Conservation (phyloP, 2,329 filamentous ascomycete species). For the Endoconidiophora laricicola region DNA sequence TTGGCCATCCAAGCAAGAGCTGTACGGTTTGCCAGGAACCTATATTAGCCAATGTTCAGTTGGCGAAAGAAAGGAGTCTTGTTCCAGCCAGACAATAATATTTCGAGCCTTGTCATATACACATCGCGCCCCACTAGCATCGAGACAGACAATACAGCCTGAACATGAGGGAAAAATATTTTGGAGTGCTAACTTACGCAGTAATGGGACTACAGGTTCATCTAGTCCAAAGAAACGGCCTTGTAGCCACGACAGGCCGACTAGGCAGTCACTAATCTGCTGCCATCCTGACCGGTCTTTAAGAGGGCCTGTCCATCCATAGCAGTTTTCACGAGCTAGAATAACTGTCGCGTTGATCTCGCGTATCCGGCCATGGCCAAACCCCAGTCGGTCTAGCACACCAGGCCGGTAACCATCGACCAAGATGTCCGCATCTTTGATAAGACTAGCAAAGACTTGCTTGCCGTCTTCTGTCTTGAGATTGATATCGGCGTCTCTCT, state of each 20-base stretch:
- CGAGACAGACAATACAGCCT: too few species aligned
- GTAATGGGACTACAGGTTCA: constrained; percentile 49
- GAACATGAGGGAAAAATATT: background rate
- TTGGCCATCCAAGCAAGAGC: too few species aligned
- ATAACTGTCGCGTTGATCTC: constrained; percentile 26
- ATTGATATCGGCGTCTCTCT: constrained; percentile 47
- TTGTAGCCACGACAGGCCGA: constrained; percentile 44
- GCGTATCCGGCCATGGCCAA: constrained; percentile 15
- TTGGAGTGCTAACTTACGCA: constrained; percentile 27
- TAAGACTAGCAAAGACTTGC: constrained; percentile 37
- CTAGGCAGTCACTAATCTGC: constrained; percentile 47
- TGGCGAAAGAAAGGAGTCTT: too few species aligned
- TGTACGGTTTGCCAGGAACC: too few species aligned
- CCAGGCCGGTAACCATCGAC: constrained; percentile 54
- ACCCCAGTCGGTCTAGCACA: constrained; percentile 26
- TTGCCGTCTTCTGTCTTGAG: constrained; percentile 39
- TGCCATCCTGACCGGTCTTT: constrained; percentile 50
- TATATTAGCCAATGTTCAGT: too few species aligned
- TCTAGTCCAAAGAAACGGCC: constrained; percentile 42
- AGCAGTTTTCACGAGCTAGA: constrained; percentile 57
- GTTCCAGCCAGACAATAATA: too few species aligned
- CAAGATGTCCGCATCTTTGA: constrained; percentile 47
- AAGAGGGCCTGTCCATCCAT: constrained; percentile 37
- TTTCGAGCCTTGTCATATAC: too few species aligned
- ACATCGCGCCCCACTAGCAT: too few species aligned